These are phyloP conservation scores for Corynascus novoguineensis DNA, from an alignment of 495 filamentous ascomycete species.

Conservation along the genomic window DNA sequence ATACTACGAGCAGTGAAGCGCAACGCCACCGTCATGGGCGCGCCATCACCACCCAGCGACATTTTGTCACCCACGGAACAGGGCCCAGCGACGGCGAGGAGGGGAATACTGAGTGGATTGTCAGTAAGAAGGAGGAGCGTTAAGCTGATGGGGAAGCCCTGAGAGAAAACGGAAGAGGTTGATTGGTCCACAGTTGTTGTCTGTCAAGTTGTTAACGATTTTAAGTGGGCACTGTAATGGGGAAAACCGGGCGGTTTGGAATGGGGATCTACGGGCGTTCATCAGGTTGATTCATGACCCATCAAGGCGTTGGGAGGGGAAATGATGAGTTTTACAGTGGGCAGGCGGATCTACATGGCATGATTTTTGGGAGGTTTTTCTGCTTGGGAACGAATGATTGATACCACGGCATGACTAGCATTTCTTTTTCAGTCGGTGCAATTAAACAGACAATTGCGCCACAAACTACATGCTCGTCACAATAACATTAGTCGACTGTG, in stretches of 20 bases:
- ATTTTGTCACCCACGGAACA: constrained; percentile 26
- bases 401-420: background rate
- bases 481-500: no score
- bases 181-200: background rate
- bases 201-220: no score
- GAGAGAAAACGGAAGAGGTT: background rate
- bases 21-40: constrained; percentile 29
- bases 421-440: no score
- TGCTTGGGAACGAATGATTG: background rate
- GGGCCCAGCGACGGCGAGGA: background rate
- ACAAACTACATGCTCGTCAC: no score
- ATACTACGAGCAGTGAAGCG: constrained; percentile 34
- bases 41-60: constrained; percentile 18
- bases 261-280: constrained; percentile 1
- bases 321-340: background rate
- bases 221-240: background rate
- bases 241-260: background rate
- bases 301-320: constrained; percentile 1
- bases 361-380: background rate
- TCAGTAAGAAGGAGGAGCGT: constrained; percentile 38
- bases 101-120: constrained; percentile 39
- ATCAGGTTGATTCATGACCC: no score
- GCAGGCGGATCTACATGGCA: constrained; percentile 1
- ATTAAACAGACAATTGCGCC: no score
- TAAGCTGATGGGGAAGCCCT: constrained; percentile 26